Conservation (phyloP, 78 protist genomes). For the Dictyostelium firmibasis region DNA sequence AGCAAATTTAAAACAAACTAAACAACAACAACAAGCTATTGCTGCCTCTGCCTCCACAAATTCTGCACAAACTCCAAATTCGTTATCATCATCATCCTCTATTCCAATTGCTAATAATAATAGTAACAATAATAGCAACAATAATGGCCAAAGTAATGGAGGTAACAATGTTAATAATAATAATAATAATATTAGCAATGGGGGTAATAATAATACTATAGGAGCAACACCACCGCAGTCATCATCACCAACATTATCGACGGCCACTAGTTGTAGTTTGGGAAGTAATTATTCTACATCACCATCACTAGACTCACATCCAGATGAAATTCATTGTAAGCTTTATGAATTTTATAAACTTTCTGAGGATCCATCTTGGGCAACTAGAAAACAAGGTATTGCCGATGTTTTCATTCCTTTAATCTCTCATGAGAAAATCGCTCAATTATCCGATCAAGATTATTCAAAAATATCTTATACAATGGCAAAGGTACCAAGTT, state of each 20-base stretch:
- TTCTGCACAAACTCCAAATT: neutral
- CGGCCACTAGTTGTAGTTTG: neutral
- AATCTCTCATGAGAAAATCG: slow-evolving; percentile 25
- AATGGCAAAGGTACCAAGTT: slow-evolving; percentile 29
- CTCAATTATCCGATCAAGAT: slow-evolving; percentile 12
- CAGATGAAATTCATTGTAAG: neutral
- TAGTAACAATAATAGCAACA: neutral
- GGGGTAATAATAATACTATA: neutral
- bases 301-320: neutral
- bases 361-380: slow-evolving; percentile 53
- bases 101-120: neutral
- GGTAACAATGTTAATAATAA: no score
- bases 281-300: neutral
- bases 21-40: neutral
- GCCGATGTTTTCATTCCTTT: slow-evolving; percentile 46
- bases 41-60: neutral
- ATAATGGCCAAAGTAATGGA: no score
- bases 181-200: no score
- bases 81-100: neutral
- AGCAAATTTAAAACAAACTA: neutral
- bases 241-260: slow-evolving; percentile 15
- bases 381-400: slow-evolving; percentile 45
- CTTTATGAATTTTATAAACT: slow-evolving; percentile 27
- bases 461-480: slow-evolving; percentile 44
- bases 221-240: slow-evolving; percentile 4